phyloP scores from a whole-genome alignment of 805 yeast species.

The Hanseniaspora lindneri region DNA sequence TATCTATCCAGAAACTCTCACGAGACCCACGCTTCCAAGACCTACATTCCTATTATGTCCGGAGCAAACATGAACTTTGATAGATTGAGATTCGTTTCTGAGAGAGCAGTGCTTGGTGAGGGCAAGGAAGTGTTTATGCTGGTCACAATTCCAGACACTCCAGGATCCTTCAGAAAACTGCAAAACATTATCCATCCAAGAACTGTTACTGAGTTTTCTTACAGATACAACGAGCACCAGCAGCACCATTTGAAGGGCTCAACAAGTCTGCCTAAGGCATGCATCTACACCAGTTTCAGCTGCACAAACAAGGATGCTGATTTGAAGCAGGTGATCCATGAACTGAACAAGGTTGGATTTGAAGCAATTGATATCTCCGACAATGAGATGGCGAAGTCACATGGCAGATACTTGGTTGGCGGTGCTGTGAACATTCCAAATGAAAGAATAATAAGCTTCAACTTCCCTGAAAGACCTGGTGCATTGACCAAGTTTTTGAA shows the following conservation, averaged over 20 bases:
- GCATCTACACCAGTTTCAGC: slow-evolving; percentile 77
- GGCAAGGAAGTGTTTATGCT: slow-evolving; percentile 90
- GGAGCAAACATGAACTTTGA: slow-evolving; percentile 99
- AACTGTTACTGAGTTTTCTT: slow-evolving; percentile 85
- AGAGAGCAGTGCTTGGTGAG: slow-evolving; percentile 96
- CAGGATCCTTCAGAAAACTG: slow-evolving; percentile 76
- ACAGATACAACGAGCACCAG: slow-evolving; percentile 49
- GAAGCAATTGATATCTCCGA: slow-evolving; percentile 74
- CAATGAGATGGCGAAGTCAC: slow-evolving; percentile 90
- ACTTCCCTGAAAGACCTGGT: slow-evolving; percentile 96
- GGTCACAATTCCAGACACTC: slow-evolving; percentile 81
- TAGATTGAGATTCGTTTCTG: slow-evolving; percentile 87
- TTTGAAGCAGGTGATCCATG: slow-evolving; percentile 47
- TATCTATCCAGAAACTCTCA: slow-evolving; percentile 60
- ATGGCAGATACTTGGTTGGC: slow-evolving; percentile 92
- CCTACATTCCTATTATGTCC: slow-evolving; percentile 74
- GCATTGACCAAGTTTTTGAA: slow-evolving; percentile 73
- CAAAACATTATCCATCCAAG: slow-evolving; percentile 76
- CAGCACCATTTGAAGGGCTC: slow-evolving; percentile 23
- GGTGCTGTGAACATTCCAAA: slow-evolving; percentile 64
- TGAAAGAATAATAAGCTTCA: slow-evolving; percentile 73
- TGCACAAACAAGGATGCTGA: slow-evolving; percentile 70
- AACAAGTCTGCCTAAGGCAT: slow-evolving; percentile 43
- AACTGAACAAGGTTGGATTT: slow-evolving; percentile 53
- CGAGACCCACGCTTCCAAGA: slow-evolving; percentile 53